Conservation (phyloP, 441 rosid species). For the Melastoma candidum region DNA sequence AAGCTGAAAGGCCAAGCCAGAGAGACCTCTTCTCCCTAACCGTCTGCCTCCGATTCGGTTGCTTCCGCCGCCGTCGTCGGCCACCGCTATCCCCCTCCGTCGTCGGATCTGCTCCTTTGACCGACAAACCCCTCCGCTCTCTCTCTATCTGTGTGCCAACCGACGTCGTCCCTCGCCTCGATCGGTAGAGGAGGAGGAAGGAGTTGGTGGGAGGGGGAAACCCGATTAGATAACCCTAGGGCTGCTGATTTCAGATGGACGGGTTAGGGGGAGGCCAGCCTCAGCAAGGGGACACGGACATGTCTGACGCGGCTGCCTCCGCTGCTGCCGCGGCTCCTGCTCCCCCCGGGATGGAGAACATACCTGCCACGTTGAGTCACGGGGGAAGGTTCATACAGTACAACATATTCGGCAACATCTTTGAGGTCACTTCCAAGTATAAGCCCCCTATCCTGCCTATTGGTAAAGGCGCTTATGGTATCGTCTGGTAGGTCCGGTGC, state of each 20-base stretch:
- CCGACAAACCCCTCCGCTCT: too few species aligned
- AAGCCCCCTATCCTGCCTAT: constrained; percentile 87
- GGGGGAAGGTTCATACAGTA: constrained; percentile 91
- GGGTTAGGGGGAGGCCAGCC: constrained; percentile 40
- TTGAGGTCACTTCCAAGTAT: constrained; percentile 91
- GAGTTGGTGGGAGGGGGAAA: constrained; percentile 2
- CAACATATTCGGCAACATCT: constrained; percentile 82
- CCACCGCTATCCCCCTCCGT: too few species aligned
- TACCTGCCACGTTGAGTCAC: constrained; percentile 75
- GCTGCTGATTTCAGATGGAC: not conserved
- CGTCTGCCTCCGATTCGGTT: too few species aligned
- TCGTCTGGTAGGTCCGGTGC: constrained; percentile 49
- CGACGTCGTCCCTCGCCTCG: too few species aligned
- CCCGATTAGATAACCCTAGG: constrained; percentile 4
- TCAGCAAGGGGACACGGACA: constrained; percentile 17
- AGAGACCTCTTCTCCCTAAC: too few species aligned
- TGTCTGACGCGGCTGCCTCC: constrained; percentile 19
- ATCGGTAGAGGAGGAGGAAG: too few species aligned
- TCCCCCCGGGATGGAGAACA: constrained; percentile 48
- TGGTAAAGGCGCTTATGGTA: constrained; percentile 86
- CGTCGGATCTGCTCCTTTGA: too few species aligned
- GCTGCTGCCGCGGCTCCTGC: constrained; percentile 6
- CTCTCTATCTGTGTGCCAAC: too few species aligned
- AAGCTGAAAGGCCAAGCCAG: too few species aligned
- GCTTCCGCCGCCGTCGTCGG: too few species aligned